These are phyloP conservation scores for Cytospora paraplurivora DNA, from an alignment of 2,329 filamentous ascomycete species.

Conservation along the genomic window DNA sequence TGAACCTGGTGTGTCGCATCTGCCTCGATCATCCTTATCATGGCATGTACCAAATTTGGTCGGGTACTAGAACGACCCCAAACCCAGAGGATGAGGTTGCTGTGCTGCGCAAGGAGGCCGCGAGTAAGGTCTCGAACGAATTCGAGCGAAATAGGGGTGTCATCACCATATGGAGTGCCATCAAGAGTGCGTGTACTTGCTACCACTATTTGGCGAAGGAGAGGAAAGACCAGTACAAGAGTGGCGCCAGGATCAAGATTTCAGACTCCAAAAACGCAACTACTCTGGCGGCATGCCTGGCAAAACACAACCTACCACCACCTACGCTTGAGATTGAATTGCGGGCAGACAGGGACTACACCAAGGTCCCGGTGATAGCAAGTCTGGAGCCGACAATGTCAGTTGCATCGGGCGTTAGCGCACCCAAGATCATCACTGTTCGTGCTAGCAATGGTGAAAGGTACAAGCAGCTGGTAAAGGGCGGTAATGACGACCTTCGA, in stretches of 20 bases:
- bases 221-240: slow-evolving; percentile 32
- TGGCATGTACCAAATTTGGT: slow-evolving; percentile 95
- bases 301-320: slow-evolving; percentile 74
- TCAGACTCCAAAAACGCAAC: slow-evolving; percentile 62
- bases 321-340: slow-evolving; percentile 86
- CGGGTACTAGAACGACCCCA: slow-evolving; percentile 69
- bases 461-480: slow-evolving; percentile 93
- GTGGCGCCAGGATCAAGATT: slow-evolving; percentile 63
- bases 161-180: slow-evolving; percentile 63
- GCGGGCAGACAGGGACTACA: slow-evolving; percentile 73
- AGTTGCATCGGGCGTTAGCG: slow-evolving; percentile 87
- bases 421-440: slow-evolving; percentile 89
- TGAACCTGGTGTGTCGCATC: slow-evolving; percentile 75
- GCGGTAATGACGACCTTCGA: slow-evolving; percentile 90
- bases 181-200: slow-evolving; percentile 72
- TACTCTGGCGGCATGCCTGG: slow-evolving; percentile 63
- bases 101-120: slow-evolving; percentile 72
- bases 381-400: slow-evolving; percentile 75
- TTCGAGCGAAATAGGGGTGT: slow-evolving; percentile 54
- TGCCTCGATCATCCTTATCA: slow-evolving; percentile 94
- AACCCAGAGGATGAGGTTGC: slow-evolving; percentile 75
- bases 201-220: slow-evolving; percentile 68
- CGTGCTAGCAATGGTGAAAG: slow-evolving; percentile 73
- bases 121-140: slow-evolving; percentile 65
- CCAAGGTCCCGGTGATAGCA: slow-evolving; percentile 70